A percentile compares a stretch with the other conserved stretches of the same genome.
These are phyloP conservation scores for Epichloe scottii DNA, from an alignment of 2,329 filamentous ascomycete genomes.

Conservation along the genomic window DNA sequence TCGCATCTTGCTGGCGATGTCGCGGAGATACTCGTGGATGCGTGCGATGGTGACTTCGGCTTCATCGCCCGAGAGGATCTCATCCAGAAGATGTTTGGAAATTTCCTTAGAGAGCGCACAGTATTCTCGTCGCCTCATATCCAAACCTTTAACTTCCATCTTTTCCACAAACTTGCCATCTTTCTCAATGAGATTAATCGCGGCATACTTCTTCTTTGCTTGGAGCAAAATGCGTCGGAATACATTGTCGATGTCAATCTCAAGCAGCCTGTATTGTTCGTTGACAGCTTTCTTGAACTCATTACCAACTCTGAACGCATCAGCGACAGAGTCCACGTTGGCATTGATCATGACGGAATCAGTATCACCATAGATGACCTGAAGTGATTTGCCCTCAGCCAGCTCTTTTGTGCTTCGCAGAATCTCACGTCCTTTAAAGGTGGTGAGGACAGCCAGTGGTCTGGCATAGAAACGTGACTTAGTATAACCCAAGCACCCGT, in stretches of 20 bases:
- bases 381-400: constrained; percentile 78
- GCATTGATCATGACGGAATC: constrained; percentile 99
- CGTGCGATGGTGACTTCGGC: constrained; percentile 76
- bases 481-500: constrained; percentile 92
- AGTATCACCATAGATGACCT: constrained; percentile 97
- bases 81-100: constrained; percentile 78
- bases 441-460: constrained; percentile 88
- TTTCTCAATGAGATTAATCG: constrained; percentile 81
- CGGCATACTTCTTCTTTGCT: constrained; percentile 98
- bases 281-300: constrained; percentile 96
- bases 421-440: constrained; percentile 96
- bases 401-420: constrained; percentile 89
- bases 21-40: constrained; percentile 85
- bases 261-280: constrained; percentile 78
- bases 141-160: constrained; percentile 94
- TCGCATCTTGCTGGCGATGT: constrained; percentile 78
- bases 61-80: constrained; percentile 88
- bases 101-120: constrained; percentile 92
- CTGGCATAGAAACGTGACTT: constrained; percentile 96
- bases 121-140: constrained; percentile 96
- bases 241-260: constrained; percentile 97
- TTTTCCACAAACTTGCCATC: constrained; percentile 87
- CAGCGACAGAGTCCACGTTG: constrained; percentile 84
- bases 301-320: constrained; percentile 80
- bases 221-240: constrained; percentile 89